Percentiles rank a stretch among this genome's conserved stretches.
phyloP scores from a whole-genome alignment of 495 filamentous ascomycete genomes.

The Tuber borchii region DNA sequence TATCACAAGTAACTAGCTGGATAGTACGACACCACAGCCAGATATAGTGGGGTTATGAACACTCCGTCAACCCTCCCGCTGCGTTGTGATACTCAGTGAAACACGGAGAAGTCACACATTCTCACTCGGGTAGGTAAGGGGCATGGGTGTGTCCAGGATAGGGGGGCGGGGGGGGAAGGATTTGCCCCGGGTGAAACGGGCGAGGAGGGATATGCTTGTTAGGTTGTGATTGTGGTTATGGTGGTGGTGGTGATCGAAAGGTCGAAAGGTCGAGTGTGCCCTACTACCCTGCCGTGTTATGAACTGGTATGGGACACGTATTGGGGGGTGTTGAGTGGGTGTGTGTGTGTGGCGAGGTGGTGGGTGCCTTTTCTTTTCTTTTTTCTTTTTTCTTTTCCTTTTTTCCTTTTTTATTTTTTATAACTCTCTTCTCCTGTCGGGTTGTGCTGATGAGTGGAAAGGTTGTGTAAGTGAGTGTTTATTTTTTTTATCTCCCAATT shows the following conservation, averaged over 20 bases:
- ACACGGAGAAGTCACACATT: conserved; percentile 2
- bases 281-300: conserved; percentile 2
- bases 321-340: not conserved
- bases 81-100: conserved; percentile 4
- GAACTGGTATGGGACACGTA: not conserved
- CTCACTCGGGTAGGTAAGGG: not conserved
- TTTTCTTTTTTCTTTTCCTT: not conserved
- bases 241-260: no score
- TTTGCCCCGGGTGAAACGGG: not conserved
- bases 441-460: not conserved
- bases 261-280: not conserved
- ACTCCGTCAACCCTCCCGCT: not conserved
- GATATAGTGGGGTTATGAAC: not conserved
- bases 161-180: not conserved
- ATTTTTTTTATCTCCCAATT: not conserved
- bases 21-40: not conserved
- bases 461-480: not conserved
- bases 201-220: not conserved
- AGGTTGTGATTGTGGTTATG: not conserved
- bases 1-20: not conserved
- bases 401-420: not conserved
- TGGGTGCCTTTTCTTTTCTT: not conserved
- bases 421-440: not conserved
- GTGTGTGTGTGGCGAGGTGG: not conserved
- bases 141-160: not conserved